Percentiles rank a stretch among this genome's conserved stretches.
These are phyloP conservation scores for Candida yuanshanica DNA, from an alignment of 805 yeast genomes.

Conservation along the genomic window DNA sequence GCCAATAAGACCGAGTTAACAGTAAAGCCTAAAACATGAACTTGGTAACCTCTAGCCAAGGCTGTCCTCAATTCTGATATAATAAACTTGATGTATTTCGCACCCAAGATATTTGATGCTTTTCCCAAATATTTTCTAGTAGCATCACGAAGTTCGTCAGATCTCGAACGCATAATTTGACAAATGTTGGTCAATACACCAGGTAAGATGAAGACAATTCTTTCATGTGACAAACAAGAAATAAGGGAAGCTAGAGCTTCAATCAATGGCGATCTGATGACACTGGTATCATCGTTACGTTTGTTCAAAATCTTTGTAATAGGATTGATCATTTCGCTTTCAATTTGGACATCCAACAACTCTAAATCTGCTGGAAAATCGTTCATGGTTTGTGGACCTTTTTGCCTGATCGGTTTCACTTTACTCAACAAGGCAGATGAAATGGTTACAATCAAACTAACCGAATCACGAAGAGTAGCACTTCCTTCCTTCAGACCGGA, in stretches of 20 bases:
- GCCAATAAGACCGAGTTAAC: conserved; percentile 66
- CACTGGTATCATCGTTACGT: conserved; percentile 75
- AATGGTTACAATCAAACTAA: conserved; percentile 51
- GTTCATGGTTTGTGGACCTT: conserved; percentile 13
- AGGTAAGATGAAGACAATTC: conserved; percentile 58
- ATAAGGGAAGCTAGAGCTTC: conserved; percentile 72
- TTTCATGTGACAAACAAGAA: conserved; percentile 52
- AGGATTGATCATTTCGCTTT: conserved; percentile 54
- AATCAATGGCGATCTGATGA: conserved; percentile 70
- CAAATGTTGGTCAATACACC: conserved; percentile 82
- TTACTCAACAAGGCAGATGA: conserved; percentile 44
- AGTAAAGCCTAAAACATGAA: conserved; percentile 87
- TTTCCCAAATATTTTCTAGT: conserved; percentile 70
- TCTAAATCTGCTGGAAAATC: conserved; percentile 33
- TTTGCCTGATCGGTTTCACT: conserved; percentile 16
- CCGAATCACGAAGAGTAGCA: conserved; percentile 49
- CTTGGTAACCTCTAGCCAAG: conserved; percentile 82
- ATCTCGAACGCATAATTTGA: conserved; percentile 77
- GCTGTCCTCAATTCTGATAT: conserved; percentile 75
- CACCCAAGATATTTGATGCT: conserved; percentile 61
- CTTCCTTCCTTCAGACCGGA: conserved; percentile 41
- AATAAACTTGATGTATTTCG: conserved; percentile 67
- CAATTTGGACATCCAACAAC: conserved; percentile 42
- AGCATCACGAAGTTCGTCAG: conserved; percentile 85
- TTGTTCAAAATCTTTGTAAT: conserved; percentile 52